Conservation (phyloP, 2,329 filamentous ascomycete species). For the Cucurbitaria berberidis region DNA sequence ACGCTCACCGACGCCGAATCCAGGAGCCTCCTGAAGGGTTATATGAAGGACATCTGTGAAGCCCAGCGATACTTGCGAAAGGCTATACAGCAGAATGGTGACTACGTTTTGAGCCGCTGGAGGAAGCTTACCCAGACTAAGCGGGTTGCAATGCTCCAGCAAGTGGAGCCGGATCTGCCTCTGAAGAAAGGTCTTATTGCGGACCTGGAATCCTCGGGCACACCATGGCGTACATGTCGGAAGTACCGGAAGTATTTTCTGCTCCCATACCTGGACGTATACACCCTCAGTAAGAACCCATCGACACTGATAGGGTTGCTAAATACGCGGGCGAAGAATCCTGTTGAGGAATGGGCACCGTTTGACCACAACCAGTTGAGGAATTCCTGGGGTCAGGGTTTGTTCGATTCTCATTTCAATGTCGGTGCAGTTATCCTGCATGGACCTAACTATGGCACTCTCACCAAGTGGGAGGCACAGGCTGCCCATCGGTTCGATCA, state of each 20-base stretch:
- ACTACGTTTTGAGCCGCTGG: background rate
- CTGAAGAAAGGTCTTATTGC: too few species aligned
- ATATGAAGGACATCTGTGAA: background rate
- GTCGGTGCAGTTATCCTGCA: background rate
- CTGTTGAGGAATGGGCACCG: background rate
- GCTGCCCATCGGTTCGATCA: conserved; percentile 20
- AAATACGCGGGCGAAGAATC: background rate
- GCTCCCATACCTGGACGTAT: conserved; percentile 1
- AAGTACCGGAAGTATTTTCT: too few species aligned
- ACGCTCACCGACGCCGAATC: background rate
- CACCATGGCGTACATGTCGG: too few species aligned
- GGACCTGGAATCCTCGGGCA: too few species aligned
- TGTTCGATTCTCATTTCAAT: background rate
- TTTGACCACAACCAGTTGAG: background rate
- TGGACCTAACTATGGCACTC: conserved; percentile 5
- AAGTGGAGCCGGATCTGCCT: too few species aligned
- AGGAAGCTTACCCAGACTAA: background rate
- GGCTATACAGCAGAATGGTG: background rate
- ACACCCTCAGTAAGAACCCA: background rate
- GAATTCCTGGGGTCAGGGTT: background rate
- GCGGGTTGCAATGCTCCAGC: background rate
- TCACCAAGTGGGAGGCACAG: conserved; percentile 11
- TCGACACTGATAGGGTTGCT: background rate
- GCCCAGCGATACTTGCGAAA: background rate
- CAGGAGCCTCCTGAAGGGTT: background rate